phyloP scores from a whole-genome alignment of 805 yeast genomes.

The Lipomyces sp. region DNA sequence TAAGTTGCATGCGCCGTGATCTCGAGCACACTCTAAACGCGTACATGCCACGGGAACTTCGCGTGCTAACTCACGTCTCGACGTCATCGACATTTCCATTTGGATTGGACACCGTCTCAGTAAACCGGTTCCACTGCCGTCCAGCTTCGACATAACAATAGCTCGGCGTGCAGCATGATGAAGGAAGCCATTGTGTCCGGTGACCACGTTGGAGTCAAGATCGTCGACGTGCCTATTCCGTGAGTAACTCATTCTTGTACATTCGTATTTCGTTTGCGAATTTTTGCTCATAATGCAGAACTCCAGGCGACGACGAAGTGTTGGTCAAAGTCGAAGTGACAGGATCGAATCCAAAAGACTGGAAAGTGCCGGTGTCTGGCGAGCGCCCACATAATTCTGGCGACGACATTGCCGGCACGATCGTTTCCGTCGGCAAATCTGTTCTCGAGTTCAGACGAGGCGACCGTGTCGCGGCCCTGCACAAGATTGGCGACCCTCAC shows the following conservation, averaged over 20 bases:
- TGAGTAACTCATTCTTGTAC: background rate
- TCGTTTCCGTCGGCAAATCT: conserved; percentile 27
- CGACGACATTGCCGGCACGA: conserved; percentile 32
- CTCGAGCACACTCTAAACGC: too few species aligned
- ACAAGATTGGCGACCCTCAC: conserved; percentile 20
- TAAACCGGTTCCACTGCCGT: background rate
- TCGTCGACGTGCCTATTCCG: conserved; percentile 10
- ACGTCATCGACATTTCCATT: too few species aligned
- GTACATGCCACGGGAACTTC: too few species aligned
- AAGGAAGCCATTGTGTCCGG: conserved; percentile 17
- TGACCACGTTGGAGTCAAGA: conserved; percentile 2
- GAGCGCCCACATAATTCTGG: conserved; percentile 26
- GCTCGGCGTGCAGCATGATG: conserved; percentile 5
- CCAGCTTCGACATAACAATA: background rate
- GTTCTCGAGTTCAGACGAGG: conserved; percentile 27
- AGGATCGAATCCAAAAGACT: conserved; percentile 36
- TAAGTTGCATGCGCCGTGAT: too few species aligned
- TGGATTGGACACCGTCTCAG: too few species aligned
- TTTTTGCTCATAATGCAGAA: background rate
- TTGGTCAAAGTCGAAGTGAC: conserved; percentile 32
- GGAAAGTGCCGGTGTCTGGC: conserved; percentile 23
- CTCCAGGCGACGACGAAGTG: conserved; percentile 23
- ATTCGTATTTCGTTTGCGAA: background rate
- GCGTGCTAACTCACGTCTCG: too few species aligned
- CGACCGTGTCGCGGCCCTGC: conserved; percentile 36